Evolutionary conservation across 257 asterid genomes (phyloP).

Genomic region (Solanum sitiens): DNA sequence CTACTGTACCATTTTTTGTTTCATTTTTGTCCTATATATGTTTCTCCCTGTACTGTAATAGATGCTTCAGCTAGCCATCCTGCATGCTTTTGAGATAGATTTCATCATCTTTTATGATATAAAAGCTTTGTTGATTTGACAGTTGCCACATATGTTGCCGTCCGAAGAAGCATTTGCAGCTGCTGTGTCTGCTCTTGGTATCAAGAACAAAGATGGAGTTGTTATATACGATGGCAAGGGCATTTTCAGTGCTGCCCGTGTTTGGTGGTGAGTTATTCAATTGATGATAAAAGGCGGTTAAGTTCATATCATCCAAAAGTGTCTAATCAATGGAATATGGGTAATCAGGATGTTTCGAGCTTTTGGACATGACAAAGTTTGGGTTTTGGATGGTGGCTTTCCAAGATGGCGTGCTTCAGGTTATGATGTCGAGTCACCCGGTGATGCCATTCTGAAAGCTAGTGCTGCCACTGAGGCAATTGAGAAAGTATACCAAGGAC

Average conservation of each 20-base stretch:
- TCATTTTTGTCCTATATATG: background rate
- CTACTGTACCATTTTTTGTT: background rate
- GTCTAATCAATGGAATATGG: background rate
- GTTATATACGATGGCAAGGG: constrained; percentile 98
- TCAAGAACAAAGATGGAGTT: constrained; percentile 74
- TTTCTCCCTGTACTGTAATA: background rate
- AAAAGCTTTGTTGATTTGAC: constrained; percentile 12
- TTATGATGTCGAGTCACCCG: constrained; percentile 71
- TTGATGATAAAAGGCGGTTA: background rate
- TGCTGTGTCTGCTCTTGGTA: constrained; percentile 93
- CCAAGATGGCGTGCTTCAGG: constrained; percentile 93
- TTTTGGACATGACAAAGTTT: constrained; percentile 79
- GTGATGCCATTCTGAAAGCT: constrained; percentile 87
- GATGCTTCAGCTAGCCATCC: background rate
- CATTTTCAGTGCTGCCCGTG: constrained; percentile 97
- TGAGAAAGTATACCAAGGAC: constrained; percentile 79
- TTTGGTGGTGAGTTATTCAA: constrained; percentile 78
- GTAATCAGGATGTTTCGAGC: constrained; percentile 90
- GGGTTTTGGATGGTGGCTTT: constrained; percentile 97
- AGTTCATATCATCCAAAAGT: background rate
- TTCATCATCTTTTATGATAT: background rate
- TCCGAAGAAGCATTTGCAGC: constrained; percentile 97
- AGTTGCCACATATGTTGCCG: constrained; percentile 99
- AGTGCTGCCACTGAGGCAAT: constrained; percentile 97
- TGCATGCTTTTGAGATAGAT: background rate